A percentile compares a stretch with the other conserved stretches of the same genome.
These are phyloP conservation scores for Corylus americana DNA, from an alignment of 306 rosid genomes.

Conservation along the genomic window DNA sequence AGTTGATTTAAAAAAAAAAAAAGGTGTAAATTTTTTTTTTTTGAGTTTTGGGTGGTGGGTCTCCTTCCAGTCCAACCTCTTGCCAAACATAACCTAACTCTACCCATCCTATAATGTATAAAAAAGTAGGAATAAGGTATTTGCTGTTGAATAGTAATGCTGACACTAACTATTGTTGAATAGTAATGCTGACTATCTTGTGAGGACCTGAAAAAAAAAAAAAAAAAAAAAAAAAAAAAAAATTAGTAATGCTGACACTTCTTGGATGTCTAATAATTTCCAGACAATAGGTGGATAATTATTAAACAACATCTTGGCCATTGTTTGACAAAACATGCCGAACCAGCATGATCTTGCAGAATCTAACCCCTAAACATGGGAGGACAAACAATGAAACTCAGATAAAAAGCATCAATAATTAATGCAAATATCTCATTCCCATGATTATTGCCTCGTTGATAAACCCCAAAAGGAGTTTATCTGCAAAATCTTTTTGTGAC, in stretches of 20 bases:
- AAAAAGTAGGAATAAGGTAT: too few species aligned
- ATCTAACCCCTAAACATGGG: slow-evolving; percentile 20
- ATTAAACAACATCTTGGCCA: neutral
- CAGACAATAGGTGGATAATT: neutral
- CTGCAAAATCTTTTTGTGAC: slow-evolving; percentile 2
- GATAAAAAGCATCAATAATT: slow-evolving; percentile 23
- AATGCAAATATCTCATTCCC: slow-evolving; percentile 20
- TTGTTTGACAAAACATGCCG: slow-evolving; percentile 5
- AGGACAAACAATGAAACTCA: slow-evolving; percentile 18
- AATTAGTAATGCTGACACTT: neutral
- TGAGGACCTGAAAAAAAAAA: too few species aligned
- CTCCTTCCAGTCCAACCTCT: too few species aligned
- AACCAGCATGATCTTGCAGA: slow-evolving; percentile 20
- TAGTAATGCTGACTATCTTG: too few species aligned
- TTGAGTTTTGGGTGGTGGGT: too few species aligned
- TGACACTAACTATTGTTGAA: too few species aligned
- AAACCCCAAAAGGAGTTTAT: neutral
- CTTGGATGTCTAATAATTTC: neutral
- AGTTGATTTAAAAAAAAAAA: too few species aligned
- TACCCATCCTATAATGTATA: too few species aligned
- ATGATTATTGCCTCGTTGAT: slow-evolving; percentile 14
- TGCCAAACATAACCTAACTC: too few species aligned
- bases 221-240: too few species aligned
- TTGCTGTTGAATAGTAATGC: too few species aligned
- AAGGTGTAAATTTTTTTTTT: too few species aligned